Base-by-base conservation (phyloP, 257 asterid species). In the Solanum ossicruentum region DNA sequence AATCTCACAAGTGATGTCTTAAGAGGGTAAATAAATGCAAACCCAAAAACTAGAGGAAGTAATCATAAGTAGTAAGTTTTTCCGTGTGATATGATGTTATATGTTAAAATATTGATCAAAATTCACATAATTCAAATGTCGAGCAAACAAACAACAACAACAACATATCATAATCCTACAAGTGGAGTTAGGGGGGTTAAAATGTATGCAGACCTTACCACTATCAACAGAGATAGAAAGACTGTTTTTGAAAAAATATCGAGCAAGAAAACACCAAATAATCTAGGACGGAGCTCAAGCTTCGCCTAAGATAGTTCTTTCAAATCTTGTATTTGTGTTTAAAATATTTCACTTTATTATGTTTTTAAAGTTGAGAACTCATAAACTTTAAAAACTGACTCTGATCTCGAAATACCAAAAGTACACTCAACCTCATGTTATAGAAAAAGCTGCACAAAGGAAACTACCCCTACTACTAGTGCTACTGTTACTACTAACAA, bases 361-460 rank as follows among this genome's bases (percentile, higher is more conserved):
- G 58, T 15, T 13, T 54, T 17, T 15, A 54, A 54, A 54, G 2
- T 55, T 55, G 2, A 6, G 3, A 55, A 55, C 1, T 4, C 6
- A 6, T 55, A 65, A 26, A 13, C n/a, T 65, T 20, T 18, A 26
- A 65, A 26, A 26, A 13, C 23, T 0, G 1, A 65, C 11, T 13
- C 3, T n/a, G 43, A 3, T 12, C 71, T 12, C 6, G 8, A 6
- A 36, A 12, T 36, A 77, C 85, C 78, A 84, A 61, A 6, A 84
- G 49, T n/a, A 57, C 86, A 85, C 87, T 83, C 91, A 70, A 87
- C 89, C 65, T 49, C n/a, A 3, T 81, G 52, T 58, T 43, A 52
- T 61, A 28, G 28, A 71, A 85, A 87, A 87, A 87, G 87, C 84
- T 87, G 85, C 78, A 63, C 39, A 58, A 81, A 86, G 78, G 71